Conservation (phyloP, 257 asterid species). For the Nyctanthes arbortristis region DNA sequence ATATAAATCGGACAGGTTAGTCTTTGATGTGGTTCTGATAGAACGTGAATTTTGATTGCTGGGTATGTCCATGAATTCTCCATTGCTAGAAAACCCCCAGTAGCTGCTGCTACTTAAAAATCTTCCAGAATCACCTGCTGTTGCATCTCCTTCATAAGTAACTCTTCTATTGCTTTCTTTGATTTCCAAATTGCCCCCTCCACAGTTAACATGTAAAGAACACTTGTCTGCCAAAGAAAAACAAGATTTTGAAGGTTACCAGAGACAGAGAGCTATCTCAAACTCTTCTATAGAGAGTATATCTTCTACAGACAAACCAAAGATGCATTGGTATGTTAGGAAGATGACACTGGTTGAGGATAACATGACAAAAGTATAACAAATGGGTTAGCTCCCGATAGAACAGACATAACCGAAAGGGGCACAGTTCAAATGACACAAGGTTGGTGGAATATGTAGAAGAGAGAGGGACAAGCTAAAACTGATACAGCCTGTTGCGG, state of each 20-base stretch:
- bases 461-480: not conserved
- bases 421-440: not conserved
- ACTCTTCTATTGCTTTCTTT: constrained; percentile 47
- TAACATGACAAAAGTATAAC: not conserved
- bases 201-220: constrained; percentile 78
- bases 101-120: constrained; percentile 37
- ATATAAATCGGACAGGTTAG: constrained; percentile 61
- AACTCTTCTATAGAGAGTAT: no score
- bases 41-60: constrained; percentile 53
- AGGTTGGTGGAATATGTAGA: not conserved
- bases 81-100: constrained; percentile 91
- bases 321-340: not conserved
- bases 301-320: no score
- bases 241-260: constrained; percentile 21
- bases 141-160: constrained; percentile 69
- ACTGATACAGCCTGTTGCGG: not conserved
- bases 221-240: constrained; percentile 62
- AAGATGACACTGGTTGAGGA: not conserved
- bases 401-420: not conserved
- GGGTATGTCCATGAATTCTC: constrained; percentile 81
- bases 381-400: not conserved
- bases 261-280: no score
- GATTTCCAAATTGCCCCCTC: constrained; percentile 56
- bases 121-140: constrained; percentile 60
- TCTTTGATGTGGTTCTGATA: constrained; percentile 27